A percentile compares a stretch with the other conserved stretches of the same genome.
phyloP scores from a whole-genome alignment of 148 eudicot species.

The Agrostemma githago region DNA sequence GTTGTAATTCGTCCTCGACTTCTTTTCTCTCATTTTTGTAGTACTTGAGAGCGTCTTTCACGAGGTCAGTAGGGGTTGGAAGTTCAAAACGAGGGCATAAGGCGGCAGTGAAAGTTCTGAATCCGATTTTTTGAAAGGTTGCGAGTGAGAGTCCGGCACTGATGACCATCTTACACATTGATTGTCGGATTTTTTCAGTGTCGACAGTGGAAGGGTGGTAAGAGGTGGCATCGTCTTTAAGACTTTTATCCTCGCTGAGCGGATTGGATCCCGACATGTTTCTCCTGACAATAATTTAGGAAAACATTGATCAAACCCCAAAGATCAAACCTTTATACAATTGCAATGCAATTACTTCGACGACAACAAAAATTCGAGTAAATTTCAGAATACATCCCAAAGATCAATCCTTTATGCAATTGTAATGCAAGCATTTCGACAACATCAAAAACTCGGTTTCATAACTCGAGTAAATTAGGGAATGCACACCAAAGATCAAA shows the following conservation, averaged over 20 bases:
- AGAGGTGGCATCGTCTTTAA: not conserved
- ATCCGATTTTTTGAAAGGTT: not conserved
- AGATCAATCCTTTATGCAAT: too few relatives aligned
- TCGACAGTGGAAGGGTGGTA: not conserved
- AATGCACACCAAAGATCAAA: too few relatives aligned
- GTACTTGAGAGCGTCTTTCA: not conserved
- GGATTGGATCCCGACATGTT: too few relatives aligned
- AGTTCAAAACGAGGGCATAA: conserved; percentile 6
- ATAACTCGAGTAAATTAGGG: not conserved
- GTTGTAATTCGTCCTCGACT: conserved; percentile 11
- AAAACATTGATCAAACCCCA: too few relatives aligned
- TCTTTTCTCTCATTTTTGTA: not conserved
- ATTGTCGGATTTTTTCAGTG: not conserved
- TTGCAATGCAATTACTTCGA: not conserved
- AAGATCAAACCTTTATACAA: too few relatives aligned
- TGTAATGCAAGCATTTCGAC: not conserved
- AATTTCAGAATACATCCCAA: not conserved
- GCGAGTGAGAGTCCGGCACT: not conserved
- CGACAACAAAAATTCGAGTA: not conserved
- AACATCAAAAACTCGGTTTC: not conserved
- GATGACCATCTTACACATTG: conserved; percentile 4
- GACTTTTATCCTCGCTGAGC: not conserved
- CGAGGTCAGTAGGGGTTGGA: not conserved
- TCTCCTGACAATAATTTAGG: too few relatives aligned
- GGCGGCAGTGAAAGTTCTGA: not conserved